Conservation (phyloP, 345 rosid genomes). For the Pugionium dolabratum region DNA sequence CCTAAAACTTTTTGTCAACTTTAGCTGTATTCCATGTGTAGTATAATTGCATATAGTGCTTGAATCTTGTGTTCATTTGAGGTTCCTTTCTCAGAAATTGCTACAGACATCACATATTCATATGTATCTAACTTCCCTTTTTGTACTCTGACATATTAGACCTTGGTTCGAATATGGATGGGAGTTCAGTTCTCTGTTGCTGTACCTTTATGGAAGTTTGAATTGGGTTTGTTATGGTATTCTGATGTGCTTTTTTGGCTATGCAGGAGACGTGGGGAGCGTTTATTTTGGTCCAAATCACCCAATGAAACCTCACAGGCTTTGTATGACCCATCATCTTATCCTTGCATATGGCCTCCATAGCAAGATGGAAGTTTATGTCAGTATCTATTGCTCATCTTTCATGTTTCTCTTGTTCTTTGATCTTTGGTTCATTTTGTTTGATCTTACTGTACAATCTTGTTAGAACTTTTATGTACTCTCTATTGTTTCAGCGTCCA, state of each 20-base stretch:
- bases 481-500: conserved; percentile 69
- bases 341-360: conserved; percentile 94
- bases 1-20: not conserved
- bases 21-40: not conserved
- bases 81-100: not conserved
- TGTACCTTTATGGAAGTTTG: not conserved
- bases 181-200: not conserved
- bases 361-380: conserved; percentile 93
- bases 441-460: not conserved
- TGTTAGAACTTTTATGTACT: conserved; percentile 6
- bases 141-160: not conserved
- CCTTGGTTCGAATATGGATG: not conserved
- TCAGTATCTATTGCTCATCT: conserved; percentile 43
- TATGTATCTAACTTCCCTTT: not conserved
- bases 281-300: conserved; percentile 97
- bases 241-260: conserved; percentile 10
- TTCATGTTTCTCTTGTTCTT: not conserved
- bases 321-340: conserved; percentile 98
- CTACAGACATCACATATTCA: not conserved
- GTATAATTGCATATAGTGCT: not conserved
- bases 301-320: conserved; percentile 98
- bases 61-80: not conserved
- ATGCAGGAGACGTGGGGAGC: conserved; percentile 87
- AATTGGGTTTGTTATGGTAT: conserved; percentile 8
- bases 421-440: not conserved